Base-by-base conservation (phyloP, 2,329 filamentous ascomycete genomes). In the Xylaria sp. region DNA sequence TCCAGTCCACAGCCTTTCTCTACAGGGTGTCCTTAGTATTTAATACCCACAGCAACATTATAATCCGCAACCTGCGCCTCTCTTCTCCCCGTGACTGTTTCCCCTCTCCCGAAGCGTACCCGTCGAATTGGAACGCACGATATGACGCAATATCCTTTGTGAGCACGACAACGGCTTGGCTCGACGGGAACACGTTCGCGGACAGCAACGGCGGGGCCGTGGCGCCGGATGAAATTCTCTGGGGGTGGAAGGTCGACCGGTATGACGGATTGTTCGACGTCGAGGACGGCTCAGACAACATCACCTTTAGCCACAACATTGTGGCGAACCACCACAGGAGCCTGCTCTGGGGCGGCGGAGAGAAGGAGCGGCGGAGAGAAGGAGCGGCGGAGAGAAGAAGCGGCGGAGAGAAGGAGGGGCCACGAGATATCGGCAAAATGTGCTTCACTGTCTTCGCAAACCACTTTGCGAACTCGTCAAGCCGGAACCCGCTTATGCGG, bases 261-360 rank as follows among this genome's bases (percentile, higher is more conserved):
- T 68, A 65, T 56, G 66, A 68, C 33, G 66, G 66, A 6, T 56
- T 67, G 2, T 62, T 67, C 43, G 66, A 68, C 53, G 62, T 65
- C 47, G 66, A 68, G 49, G 66, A 68, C 43, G 66, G 66, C 19
- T 64, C 64, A 1, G 66, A 68, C 46, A 25, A 56, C 31, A 60
- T 68, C 37, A 68, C 66, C 9, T 67, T 68, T 47, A 67, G 64
- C 48, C 66, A 68, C 51, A 68, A 68, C 27, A 46, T 67, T 21
- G 60, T 68, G 21, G 62, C 65, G 1, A 68, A 68, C 33, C 66
- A 68, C 43, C 66, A 68, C 41, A 68, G 67, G 62, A 68, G 66
- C 43, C 37, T 68, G 9, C 60, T 68, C 6, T 66, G 64, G 65
- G 66, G 66, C 33, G 64, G 66, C n/a, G 66, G 66, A 17, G 66